phyloP scores from a whole-genome alignment of 2,329 filamentous ascomycete species.

The Pezicula rhizophila region DNA sequence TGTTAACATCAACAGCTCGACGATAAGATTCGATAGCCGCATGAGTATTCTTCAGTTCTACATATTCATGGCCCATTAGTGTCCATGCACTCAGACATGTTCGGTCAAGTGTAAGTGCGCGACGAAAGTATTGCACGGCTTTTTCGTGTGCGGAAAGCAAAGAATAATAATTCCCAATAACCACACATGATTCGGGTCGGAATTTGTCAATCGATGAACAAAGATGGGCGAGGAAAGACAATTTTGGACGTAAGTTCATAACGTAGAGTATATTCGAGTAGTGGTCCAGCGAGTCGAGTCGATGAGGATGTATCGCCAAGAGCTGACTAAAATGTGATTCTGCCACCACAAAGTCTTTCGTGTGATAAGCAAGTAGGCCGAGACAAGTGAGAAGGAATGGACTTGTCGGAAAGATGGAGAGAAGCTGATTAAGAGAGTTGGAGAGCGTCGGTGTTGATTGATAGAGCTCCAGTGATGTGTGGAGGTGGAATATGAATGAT shows the following conservation, averaged over 20 bases:
- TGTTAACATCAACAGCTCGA: conserved; percentile 89
- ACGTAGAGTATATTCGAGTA: conserved; percentile 98
- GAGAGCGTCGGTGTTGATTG: conserved; percentile 74
- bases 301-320: conserved; percentile 65
- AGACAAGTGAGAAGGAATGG: conserved; percentile 87
- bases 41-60: conserved; percentile 97
- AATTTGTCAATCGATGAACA: conserved; percentile 93
- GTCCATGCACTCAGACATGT: conserved; percentile 95
- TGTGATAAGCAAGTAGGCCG: conserved; percentile 83
- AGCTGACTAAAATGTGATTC: conserved; percentile 70
- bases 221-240: conserved; percentile 87
- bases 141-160: conserved; percentile 94
- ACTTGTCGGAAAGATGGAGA: conserved; percentile 79
- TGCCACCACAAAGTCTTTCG: conserved; percentile 68
- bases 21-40: conserved; percentile 96
- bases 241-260: conserved; percentile 76
- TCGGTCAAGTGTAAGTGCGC: conserved; percentile 83
- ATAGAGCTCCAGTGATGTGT: conserved; percentile 87
- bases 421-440: conserved; percentile 68
- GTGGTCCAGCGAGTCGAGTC: conserved; percentile 86
- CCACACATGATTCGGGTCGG: conserved; percentile 91
- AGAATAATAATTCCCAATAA: conserved; percentile 96
- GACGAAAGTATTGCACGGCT: conserved; percentile 94
- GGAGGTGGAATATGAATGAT: conserved; percentile 87
- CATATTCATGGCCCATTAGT: conserved; percentile 97